Base-by-base conservation (phyloP, 2,329 filamentous ascomycete genomes). In the Phaeophleospora eucalypticola region DNA sequence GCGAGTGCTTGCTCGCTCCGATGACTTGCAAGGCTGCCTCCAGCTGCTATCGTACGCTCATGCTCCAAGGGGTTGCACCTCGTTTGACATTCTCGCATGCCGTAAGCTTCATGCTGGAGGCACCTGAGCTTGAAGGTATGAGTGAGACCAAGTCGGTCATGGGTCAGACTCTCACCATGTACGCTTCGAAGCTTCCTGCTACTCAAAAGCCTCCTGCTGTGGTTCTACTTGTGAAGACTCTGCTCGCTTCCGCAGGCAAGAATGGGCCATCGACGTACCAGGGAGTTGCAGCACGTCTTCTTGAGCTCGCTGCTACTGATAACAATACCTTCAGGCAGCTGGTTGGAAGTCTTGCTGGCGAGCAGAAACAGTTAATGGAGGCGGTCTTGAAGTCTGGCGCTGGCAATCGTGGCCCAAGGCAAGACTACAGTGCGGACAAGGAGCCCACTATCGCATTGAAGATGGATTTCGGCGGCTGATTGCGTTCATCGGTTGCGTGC, bases 21-120 rank as follows among this genome's bases (percentile, higher is more conserved):
- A 86, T 88, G 80, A 91, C 88, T 1, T 86, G 87, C 45, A 95
- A 87, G 62, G 90, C 96, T 46, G 89, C 93, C 1, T 86, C 89
- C 51, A 89, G 89, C 62, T 98, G 93, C 68, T 81, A 91, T 56
- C 83, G 90, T 46, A 93, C 89, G 6, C 78, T 97, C 6, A 76
- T 97, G 21, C 72, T 95, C 62, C 79, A 89, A 58, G 81, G 79
- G 49, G 83, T 97, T 42, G 80, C 84, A 2, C 79, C 87, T 41
- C 83, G 85, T 56, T 33, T 52, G 33, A 52, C 62, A 73, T 95
- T 41, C 75, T 91, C 41, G 86, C 89, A 1, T 81, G 83, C 15
- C 74, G 72, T 97, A 39, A 72, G 78, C 12, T 97, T 96, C 68
- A 76, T 89, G 4, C 80, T 82, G 29, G 77, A 81, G 2, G 66